phyloP scores from a whole-genome alignment of 2,329 filamentous ascomycete genomes.

The Claviceps spartinae region DNA sequence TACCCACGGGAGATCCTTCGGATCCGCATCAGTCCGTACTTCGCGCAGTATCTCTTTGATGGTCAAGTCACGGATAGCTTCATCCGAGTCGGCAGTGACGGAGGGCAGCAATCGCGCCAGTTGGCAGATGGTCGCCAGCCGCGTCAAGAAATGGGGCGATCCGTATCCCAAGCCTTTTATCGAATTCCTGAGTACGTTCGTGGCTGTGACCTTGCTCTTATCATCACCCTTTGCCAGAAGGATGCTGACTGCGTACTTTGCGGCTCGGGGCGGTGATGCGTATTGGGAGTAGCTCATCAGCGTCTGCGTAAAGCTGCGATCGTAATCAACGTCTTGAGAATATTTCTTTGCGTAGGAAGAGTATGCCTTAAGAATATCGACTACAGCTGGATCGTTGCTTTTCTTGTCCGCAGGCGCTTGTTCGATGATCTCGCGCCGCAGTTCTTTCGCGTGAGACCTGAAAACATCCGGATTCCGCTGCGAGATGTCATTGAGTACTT shows the following conservation, averaged over 20 bases:
- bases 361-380: conserved; percentile 87
- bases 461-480: conserved; percentile 79
- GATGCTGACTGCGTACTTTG: conserved; percentile 89
- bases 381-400: conserved; percentile 58
- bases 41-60: conserved; percentile 62
- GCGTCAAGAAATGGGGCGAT: conserved; percentile 60
- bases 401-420: conserved; percentile 60
- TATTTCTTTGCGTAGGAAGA: conserved; percentile 82
- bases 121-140: conserved; percentile 57
- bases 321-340: conserved; percentile 66
- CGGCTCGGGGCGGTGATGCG: conserved; percentile 66
- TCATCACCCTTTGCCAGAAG: conserved; percentile 62
- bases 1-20: conserved; percentile 50
- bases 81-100: conserved; percentile 58
- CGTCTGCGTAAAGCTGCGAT: conserved; percentile 68
- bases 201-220: conserved; percentile 69
- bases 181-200: conserved; percentile 65
- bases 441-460: conserved; percentile 79
- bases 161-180: conserved; percentile 63
- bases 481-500: conserved; percentile 85
- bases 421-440: conserved; percentile 74
- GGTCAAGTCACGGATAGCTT: conserved; percentile 66
- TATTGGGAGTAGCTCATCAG: conserved; percentile 73
- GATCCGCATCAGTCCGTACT: conserved; percentile 48
- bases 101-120: conserved; percentile 62